Evolutionary conservation across 257 asterid species (phyloP).

Genomic region (Lycium barbarum): DNA sequence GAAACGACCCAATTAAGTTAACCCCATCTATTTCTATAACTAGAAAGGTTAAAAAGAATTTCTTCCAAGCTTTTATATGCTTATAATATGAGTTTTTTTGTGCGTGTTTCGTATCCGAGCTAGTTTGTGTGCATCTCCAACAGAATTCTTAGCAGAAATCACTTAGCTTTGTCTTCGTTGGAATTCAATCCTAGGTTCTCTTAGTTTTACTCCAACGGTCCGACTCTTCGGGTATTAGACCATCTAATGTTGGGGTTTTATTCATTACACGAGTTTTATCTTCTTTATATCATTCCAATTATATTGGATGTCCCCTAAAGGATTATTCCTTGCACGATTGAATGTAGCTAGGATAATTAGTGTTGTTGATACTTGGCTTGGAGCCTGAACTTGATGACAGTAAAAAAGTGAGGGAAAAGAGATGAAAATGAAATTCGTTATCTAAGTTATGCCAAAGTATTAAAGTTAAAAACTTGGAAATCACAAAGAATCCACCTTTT

Average conservation of each 20-base stretch:
- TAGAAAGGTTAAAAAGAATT: too few relatives aligned
- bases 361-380: background rate
- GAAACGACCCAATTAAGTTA: too few relatives aligned
- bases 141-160: background rate
- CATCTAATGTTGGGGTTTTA: background rate
- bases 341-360: background rate
- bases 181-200: background rate
- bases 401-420: background rate
- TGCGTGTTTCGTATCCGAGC: background rate
- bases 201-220: background rate
- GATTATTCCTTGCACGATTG: background rate
- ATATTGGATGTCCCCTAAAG: background rate
- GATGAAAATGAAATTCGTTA: constrained; percentile 12
- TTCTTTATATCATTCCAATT: background rate
- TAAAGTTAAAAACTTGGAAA: background rate
- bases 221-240: background rate
- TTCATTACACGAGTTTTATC: background rate
- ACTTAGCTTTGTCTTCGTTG: background rate
- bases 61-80: too few relatives aligned
- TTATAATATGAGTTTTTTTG: too few relatives aligned
- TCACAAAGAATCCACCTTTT: background rate
- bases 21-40: too few relatives aligned
- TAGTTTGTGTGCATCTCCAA: background rate
- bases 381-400: background rate
- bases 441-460: background rate